Base-by-base conservation (phyloP, 2,329 filamentous ascomycete genomes). In the Elsinoe perseae region DNA sequence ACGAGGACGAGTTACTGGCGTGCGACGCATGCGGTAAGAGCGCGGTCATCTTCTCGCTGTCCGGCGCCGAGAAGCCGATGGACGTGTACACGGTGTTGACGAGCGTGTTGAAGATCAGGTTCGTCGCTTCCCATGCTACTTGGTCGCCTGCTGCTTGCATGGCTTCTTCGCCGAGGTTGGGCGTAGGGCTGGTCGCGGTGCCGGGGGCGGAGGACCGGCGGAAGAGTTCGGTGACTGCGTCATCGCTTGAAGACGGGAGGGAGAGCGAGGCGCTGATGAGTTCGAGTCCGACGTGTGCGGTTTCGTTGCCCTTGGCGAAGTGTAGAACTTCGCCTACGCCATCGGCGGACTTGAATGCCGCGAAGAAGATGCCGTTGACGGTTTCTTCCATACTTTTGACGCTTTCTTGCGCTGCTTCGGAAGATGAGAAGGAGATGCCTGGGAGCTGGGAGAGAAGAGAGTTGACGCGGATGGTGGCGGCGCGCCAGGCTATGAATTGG, bases 401-500 rank as follows among this genome's bases (percentile, higher is more conserved):
- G 18, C 14, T 36, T 10, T 9, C 9, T 9, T 25, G 9, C 27
- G 40, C 25, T 14, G n/a, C 14, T 3, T 56, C 28, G 20, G 38
- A 20, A 3, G 23, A 18, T 6, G 28, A 23, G 25, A 36, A 42
- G 40, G 28, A 32, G 8, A 56, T n/a, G 20, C 14, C 4, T 1
- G 28, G 21, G 6, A 56, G 42, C 5, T 57, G 46, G 25, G 44
- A 50, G 30, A 23, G 44, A 36, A 62, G 57, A 1, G 53, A 27
- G 25, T 50, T 56, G 16, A 56, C 56, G 9, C 64, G 50, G 23
- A 54, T 58, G 34, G 57, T 57, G 18, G 64, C 57, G 14, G 61
- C 63, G n/a, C 63, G 58, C 66, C 67, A 71, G 42, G 66, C 62
- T 53, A 70, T 63, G 21, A 69, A 64, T 34, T 69, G 65, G 4